Evolutionary conservation across 306 rosid genomes (phyloP).

Genomic region (Mimosa bimucronata): DNA sequence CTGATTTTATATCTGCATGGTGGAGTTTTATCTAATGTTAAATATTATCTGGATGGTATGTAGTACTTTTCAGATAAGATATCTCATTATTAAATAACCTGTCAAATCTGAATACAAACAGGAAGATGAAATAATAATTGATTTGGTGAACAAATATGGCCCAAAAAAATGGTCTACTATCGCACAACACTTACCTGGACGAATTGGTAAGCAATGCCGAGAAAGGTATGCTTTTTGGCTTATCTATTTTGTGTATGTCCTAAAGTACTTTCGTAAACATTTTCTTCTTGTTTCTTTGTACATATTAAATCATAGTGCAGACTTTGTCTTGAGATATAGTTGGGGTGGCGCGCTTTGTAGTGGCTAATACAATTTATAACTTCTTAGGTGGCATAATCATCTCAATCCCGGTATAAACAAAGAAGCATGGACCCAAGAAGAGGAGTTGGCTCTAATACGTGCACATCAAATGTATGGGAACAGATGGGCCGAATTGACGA

Average conservation of each 20-base stretch:
- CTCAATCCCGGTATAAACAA: conserved; percentile 95
- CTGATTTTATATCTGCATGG: neutral
- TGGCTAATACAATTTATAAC: conserved; percentile 29
- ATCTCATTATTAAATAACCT: conserved; percentile 29
- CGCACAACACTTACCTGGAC: conserved; percentile 91
- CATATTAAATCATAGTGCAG: conserved; percentile 14
- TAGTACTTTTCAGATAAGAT: conserved; percentile 2
- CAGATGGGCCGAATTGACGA: conserved; percentile 97
- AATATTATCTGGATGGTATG: neutral
- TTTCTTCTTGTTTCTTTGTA: neutral
- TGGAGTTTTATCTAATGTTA: neutral
- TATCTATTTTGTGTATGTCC: conserved; percentile 18
- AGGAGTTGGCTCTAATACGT: conserved; percentile 88
- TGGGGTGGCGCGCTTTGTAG: conserved; percentile 15
- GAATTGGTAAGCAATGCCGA: conserved; percentile 99
- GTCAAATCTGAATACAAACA: conserved; percentile 45
- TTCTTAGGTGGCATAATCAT: conserved; percentile 96
- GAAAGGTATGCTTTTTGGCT: conserved; percentile 74
- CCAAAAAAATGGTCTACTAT: conserved; percentile 98
- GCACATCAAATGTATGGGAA: conserved; percentile 95
- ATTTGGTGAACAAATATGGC: conserved; percentile 78
- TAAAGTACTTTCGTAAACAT: neutral
- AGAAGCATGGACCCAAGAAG: conserved; percentile 99
- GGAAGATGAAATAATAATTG: conserved; percentile 89
- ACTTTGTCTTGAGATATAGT: conserved; percentile 31